Base-by-base conservation (phyloP, 208 protist species). In the Endotrypanum monterogeii region DNA sequence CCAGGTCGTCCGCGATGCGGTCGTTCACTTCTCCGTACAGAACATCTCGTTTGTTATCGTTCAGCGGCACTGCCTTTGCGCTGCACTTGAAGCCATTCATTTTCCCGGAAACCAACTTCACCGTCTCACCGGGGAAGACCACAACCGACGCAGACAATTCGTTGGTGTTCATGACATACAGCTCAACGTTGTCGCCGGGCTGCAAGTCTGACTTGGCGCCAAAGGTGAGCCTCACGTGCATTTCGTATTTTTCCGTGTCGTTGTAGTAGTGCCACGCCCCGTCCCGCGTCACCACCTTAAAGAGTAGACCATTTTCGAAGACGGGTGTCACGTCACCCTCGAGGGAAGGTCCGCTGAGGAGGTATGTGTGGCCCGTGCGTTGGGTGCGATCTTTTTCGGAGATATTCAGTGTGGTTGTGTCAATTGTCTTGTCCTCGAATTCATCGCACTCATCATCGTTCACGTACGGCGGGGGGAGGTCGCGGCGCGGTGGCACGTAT, bases 201-300 rank as follows among this genome's bases (percentile, higher is more conserved):
- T 88, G 72, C n/a, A 94, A 48, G 55, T 89, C 83, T 0, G 84
- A 90, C 70, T 89, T 90, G 77, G 79, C 60, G 48, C 84, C 83
- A 68, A 95, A 93, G 67, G 83, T 85, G 41, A 92, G 89, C 68
- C 78, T 80, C n/a, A 95, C 82, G 60, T 91, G 91, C 88, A 93
- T 93, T 69, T 93, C 91, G 80, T 93, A 95, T 76, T 93, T 90
- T 66, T 89, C 79, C 3, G 87, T 91, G 83, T 93, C 91, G 82
- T 95, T 95, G 80, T 95, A 93, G 80, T 89, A 93, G 78, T 84
- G 85, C 89, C 88, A 92, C 37, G 81, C 78, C n/a, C 83, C 87
- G 63, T 93, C 85, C 25, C 62, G 37, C 1, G 78, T 61, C 18
- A 93, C 82, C 12, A 95, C 78, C 72, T 90, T 89, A 87, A 83